These are phyloP conservation scores for Neurospora sp. DNA, from an alignment of 495 filamentous ascomycete species.

Conservation along the genomic window DNA sequence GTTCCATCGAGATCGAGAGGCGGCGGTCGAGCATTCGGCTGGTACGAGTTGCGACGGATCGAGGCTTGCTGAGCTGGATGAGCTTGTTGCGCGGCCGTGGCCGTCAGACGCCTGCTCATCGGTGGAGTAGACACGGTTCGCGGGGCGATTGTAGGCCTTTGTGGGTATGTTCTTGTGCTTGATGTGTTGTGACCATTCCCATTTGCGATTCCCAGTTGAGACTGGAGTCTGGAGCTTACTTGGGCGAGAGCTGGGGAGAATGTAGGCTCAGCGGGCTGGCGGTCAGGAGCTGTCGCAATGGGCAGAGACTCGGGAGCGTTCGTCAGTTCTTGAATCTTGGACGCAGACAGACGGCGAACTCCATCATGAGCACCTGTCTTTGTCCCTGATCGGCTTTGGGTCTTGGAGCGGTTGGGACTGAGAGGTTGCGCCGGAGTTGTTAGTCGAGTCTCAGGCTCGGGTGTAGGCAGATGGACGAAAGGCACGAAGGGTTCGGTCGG, in stretches of 20 bases:
- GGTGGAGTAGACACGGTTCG: conserved; percentile 38
- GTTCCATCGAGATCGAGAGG: conserved; percentile 22
- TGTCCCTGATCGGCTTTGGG: conserved; percentile 21
- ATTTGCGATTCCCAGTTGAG: not conserved
- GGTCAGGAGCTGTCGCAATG: conserved; percentile 22
- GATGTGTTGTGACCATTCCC: not conserved
- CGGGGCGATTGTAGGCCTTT: conserved; percentile 10
- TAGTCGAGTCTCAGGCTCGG: not conserved
- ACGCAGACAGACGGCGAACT: conserved; percentile 45
- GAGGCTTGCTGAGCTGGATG: conserved; percentile 12
- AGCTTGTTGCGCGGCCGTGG: conserved; percentile 9
- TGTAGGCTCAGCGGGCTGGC: conserved; percentile 17
- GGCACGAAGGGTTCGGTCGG: not conserved
- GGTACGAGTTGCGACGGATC: conserved; percentile 24
- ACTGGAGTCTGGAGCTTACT: conserved; percentile 7
- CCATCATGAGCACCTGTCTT: conserved; percentile 31
- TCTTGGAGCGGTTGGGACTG: conserved; percentile 3
- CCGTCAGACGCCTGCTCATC: conserved; percentile 22
- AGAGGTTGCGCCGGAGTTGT: not conserved
- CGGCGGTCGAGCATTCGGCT: conserved; percentile 15
- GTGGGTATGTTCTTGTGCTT: not conserved
- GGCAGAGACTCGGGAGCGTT: conserved; percentile 43
- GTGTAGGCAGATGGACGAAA: not conserved
- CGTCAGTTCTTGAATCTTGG: conserved; percentile 45
- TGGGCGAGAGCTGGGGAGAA: conserved; percentile 28